Base-by-base conservation (phyloP, 2,329 filamentous ascomycete genomes). In the Aureobasidium sp. region DNA sequence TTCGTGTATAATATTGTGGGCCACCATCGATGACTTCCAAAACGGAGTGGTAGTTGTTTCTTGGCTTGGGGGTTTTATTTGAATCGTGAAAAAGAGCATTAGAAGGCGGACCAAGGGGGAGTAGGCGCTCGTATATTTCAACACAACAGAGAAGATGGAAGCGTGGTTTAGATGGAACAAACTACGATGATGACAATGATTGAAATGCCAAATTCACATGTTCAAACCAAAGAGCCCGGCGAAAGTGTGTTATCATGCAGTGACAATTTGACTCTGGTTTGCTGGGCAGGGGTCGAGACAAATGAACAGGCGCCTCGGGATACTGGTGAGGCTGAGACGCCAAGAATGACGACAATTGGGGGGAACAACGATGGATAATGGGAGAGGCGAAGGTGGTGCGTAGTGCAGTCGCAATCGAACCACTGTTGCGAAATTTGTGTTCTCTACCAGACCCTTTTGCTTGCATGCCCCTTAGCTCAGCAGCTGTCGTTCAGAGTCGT, bases 121-220 rank as follows among this genome's bases (percentile, higher is more conserved):
- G 43, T 27, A n/a, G 39, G 55, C 55, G 55, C 29, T 26, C 43
- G 29, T 47, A 48, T 27, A n/a, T 57, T 37, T 44, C 29, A 37
- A 24, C 17, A 57, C 34, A 24, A 46, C 39, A 57, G 41, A 46
- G 39, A 39, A 59, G 32, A 48, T 24, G 20, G 55, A 59, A 46
- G 53, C 46, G 53, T 55, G 52, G 52, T 43, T 57, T 46, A 36
- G 32, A 59, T 39, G 55, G 55, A 48, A 36, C 24, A 48, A n/a
- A 59, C 13, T n/a, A 59, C 46, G 55, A 59, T 39, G 55, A 59
- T 48, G 43, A 59, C 32, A 44, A 59, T 46, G 51, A 55, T 43
- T 48, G 55, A 59, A 59, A 59, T 59, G 55, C 55, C 55, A 59
- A 17, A 48, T 59, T 59, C 55, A 59, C 36, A 53, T 39, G 51